Evolutionary conservation across 2,329 filamentous ascomycete species (phyloP), one percentile per base, ranked within the genome.

Genomic region (Diaporthe citrichinensis): DNA sequence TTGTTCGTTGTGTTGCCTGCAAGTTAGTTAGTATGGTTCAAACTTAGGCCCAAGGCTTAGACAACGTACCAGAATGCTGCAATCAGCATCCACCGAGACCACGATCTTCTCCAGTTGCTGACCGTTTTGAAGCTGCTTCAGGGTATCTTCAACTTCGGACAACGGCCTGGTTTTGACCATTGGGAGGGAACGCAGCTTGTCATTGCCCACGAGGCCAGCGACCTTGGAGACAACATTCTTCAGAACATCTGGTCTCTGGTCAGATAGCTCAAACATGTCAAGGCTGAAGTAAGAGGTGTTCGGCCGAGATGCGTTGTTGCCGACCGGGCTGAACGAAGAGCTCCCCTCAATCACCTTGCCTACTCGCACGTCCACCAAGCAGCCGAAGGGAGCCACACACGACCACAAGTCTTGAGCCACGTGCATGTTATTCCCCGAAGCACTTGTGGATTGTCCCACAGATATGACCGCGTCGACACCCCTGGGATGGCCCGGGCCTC

Each of bases 201-300:
- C 81, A 5, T 81, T 79, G 3, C 76, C 77, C 9, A 88, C 75
- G 1, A 86, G 80, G 12, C 80, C 79, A 57, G 84, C 82, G 7
- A 88, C 82, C 23, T 83, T 80, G 2, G 80, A 77, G 31, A 88
- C 76, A 2, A 88, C 78, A 15, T 83, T 83, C 31, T 81, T 80
- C 78, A 88, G 82, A 2, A 86, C 78, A 77, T 82, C 84, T 9
- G 87, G 87, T 41, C 85, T 81, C 77, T 87, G 81, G 2, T 80
- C 80, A n/a, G 85, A 83, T 5, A 90, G 78, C 0, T 85, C 81
- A 51, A 87, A 84, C 65, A 88, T 80, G 74, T 89, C 87, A 0
- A 89, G 83, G 0, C 87, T 85, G 76, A 84, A 83, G 77, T 87
- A 88, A 57, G 84, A 86, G 31, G 84, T 59, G 20, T 59, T 65